Conservation (phyloP, 2,329 filamentous ascomycete species). For the Bipolaris oryzae region DNA sequence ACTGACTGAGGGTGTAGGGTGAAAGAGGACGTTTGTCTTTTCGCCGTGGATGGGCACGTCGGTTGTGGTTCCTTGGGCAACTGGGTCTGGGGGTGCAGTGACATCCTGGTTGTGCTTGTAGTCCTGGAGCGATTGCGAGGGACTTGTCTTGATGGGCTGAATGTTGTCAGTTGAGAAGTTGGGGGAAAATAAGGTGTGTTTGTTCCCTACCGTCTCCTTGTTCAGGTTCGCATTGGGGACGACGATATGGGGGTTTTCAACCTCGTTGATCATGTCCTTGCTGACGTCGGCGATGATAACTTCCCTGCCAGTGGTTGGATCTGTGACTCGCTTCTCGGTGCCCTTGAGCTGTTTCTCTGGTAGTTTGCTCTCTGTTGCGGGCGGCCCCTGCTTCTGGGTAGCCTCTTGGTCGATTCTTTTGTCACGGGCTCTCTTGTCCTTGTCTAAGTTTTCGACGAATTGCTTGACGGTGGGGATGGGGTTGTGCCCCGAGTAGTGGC, state of each 20-base stretch:
- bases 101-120: constrained; percentile 88
- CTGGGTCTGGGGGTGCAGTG: constrained; percentile 86
- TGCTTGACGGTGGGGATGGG: constrained; percentile 86
- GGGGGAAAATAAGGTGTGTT: background rate
- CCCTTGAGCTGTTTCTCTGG: constrained; percentile 56
- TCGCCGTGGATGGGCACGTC: constrained; percentile 96
- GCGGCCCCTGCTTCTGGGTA: constrained; percentile 40
- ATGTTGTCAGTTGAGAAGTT: constrained; percentile 15
- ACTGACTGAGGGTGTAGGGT: constrained; percentile 87
- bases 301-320: constrained; percentile 85
- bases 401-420: constrained; percentile 66
- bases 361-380: constrained; percentile 46
- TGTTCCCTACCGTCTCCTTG: constrained; percentile 64
- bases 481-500: constrained; percentile 81
- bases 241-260: constrained; percentile 75
- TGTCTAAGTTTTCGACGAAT: constrained; percentile 79
- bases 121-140: constrained; percentile 74
- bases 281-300: constrained; percentile 85
- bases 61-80: constrained; percentile 80
- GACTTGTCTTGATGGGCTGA: constrained; percentile 69
- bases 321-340: constrained; percentile 69
- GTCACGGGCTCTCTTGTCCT: constrained; percentile 78
- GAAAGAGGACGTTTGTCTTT: constrained; percentile 95
- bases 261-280: constrained; percentile 70
- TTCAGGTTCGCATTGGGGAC: constrained; percentile 89